Base-by-base conservation (phyloP, 1,284 basidiomycete species). In the Ganoderma sinense region DNA sequence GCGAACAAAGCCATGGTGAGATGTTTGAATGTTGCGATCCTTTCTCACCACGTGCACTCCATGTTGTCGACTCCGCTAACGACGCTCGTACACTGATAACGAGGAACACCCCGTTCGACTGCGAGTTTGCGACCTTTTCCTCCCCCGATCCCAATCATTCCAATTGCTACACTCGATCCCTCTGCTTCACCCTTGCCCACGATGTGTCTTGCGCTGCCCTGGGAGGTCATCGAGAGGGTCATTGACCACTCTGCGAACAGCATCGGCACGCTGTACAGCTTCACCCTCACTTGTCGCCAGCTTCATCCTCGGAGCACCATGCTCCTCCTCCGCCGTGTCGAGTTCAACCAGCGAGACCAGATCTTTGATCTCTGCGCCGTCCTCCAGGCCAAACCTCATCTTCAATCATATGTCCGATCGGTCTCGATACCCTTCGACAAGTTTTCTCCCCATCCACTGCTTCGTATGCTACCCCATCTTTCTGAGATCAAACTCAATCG, bases 191-290 rank as follows among this genome's bases (percentile, higher is more conserved):
- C 36, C 6, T 7, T 33, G 10, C 36, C 36, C 36, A 36, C 36
- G 10, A 36, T 36, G 36, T 36, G 36, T 36, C 36, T 36, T 14
- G 13, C 36, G 33, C 58, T 60, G 8, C 58, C 58, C 10, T 60
- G 58, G 58, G 58, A 60, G 58, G n/a, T 40, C n/a, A 40, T 60
- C 36, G 58, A 60, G 36, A 40, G 36, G 31, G 36, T 36, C 20
- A 40, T 40, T 36, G 58, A 40, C 36, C 58, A 60, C 58, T 60
- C 6, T 20, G 33, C n/a, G 1, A 5, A 13, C 0, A 20, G 20
- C 26, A 40, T 2, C 16, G 1, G 1, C 3, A 40, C 58, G n/a
- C 58, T 60, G 20, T 14, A 23, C 36, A 23, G 33, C n/a, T 26
- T 60, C n/a, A 36, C 36, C n/a, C 58, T 59, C 36, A 59, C 56